Evolutionary conservation across 2,329 filamentous ascomycete species (phyloP), one percentile per base, ranked within the genome.

Genomic region (Truncatella angustata): DNA sequence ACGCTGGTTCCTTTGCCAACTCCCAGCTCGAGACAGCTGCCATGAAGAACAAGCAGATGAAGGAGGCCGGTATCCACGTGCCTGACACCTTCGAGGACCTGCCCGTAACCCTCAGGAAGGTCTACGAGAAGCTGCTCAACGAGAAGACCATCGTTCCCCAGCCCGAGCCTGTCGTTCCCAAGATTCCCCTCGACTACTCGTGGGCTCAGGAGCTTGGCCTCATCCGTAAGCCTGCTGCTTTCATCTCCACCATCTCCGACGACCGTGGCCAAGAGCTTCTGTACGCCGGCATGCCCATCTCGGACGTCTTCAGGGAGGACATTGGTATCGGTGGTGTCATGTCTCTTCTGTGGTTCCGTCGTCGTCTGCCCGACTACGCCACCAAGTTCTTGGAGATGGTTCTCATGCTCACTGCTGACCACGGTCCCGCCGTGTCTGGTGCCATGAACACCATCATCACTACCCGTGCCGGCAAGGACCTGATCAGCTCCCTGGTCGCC

Each of bases 381-480:
- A 95, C 91, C 83, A 96, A 96, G 79, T 99, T 99, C 84, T 79
- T 99, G 64, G 94, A 99, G 83, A 99, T 99, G 94, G 94, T 99
- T 61, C 93, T 99, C 73, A 99, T 99, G 94, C 86, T 99, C 70
- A 99, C 94, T 70, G 94, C 94, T 66, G 94, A 99, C 71, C 94
- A 99, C 86, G 94, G 94, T 76, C 94, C 94, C 50, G 94, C 94
- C 65, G 94, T 99, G 65, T 99, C 94, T 65, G 94, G 94, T 84
- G 94, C 94, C 74, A 99, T 99, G 94, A 99, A 99, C 87, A 99
- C 94, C 72, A 99, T 99, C 73, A 97, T 99, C 73, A 99, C 94
- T 58, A 99, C 94, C 55, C 90, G 94, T 89, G 94, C 94, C 58
- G 94, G 94, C 73, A 99, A 99, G 84, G 94, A 99, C 72, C 80